Evolutionary conservation across 257 asterid species (phyloP).

Genomic region (Cynanchum wilfordii): DNA sequence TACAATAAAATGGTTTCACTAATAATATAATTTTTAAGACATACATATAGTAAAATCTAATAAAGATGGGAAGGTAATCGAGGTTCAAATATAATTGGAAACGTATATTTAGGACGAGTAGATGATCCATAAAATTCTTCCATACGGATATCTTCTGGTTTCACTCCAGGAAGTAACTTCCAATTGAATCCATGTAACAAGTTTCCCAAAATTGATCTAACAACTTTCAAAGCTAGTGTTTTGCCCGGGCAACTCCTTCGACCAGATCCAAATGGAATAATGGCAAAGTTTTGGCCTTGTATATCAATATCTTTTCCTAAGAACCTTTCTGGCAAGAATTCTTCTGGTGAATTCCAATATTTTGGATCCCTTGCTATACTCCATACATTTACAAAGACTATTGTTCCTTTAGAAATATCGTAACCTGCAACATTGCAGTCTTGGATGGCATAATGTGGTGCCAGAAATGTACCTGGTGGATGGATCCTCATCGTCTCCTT

Average conservation of each 20-base stretch:
- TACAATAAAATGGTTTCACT: too few relatives aligned
- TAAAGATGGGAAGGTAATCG: neutral
- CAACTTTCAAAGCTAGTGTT: neutral
- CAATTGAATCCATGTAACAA: conserved; percentile 3
- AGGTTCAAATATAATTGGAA: neutral
- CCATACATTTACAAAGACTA: neutral
- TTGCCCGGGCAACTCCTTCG: neutral
- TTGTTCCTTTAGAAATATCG: neutral
- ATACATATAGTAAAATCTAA: neutral
- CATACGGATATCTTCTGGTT: neutral
- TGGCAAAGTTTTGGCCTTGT: neutral
- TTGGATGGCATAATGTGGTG: neutral
- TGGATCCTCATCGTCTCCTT: neutral
- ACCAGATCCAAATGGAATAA: neutral
- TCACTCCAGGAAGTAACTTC: neutral
- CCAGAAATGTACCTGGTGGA: neutral
- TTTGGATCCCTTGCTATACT: neutral
- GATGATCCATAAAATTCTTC: neutral
- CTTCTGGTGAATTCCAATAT: neutral
- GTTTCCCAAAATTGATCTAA: neutral
- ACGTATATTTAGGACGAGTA: neutral
- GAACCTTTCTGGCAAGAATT: conserved; percentile 4
- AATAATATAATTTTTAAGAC: too few relatives aligned
- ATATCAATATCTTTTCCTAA: neutral
- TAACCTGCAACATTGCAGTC: neutral